A percentile compares a stretch with the other conserved stretches of the same genome.
Evolutionary conservation across 805 yeast genomes (phyloP).

Genomic region (Ogataea nonfermentans): DNA sequence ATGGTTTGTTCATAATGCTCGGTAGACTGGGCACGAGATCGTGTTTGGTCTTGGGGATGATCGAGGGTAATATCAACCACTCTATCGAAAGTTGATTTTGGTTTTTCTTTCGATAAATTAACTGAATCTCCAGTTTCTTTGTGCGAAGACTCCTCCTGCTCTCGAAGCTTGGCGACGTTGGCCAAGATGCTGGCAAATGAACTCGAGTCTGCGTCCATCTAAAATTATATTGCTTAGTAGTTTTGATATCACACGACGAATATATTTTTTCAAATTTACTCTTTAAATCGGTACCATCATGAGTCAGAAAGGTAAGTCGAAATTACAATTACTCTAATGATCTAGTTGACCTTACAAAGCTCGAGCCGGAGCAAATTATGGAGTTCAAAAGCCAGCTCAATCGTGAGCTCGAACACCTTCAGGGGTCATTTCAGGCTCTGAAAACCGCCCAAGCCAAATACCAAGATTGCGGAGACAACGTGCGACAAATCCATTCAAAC

Average conservation of each 20-base stretch:
- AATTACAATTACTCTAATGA: not conserved
- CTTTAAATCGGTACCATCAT: too few species aligned
- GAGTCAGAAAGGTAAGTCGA: conserved; percentile 18
- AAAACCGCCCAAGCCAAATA: conserved; percentile 80
- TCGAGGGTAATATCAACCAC: conserved; percentile 7
- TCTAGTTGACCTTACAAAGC: conserved; percentile 58
- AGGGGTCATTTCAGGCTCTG: conserved; percentile 79
- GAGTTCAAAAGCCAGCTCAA: conserved; percentile 83
- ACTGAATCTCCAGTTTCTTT: not conserved
- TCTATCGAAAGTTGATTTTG: conserved; percentile 10
- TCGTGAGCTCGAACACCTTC: conserved; percentile 81
- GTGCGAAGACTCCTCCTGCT: conserved; percentile 26
- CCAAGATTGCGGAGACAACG: conserved; percentile 72
- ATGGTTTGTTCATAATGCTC: conserved; percentile 11
- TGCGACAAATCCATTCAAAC: conserved; percentile 45
- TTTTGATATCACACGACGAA: conserved; percentile 7
- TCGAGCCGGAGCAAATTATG: conserved; percentile 79
- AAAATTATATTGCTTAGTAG: not conserved
- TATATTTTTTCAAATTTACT: not conserved
- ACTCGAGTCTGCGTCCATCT: conserved; percentile 38
- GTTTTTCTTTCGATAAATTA: not conserved
- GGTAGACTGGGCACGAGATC: too few species aligned
- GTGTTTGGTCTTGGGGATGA: too few species aligned
- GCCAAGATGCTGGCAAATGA: conserved; percentile 71
- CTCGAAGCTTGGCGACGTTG: conserved; percentile 62